phyloP scores from a whole-genome alignment of 371 early-diverging fungal species.

The Mucor lusitanicus region DNA sequence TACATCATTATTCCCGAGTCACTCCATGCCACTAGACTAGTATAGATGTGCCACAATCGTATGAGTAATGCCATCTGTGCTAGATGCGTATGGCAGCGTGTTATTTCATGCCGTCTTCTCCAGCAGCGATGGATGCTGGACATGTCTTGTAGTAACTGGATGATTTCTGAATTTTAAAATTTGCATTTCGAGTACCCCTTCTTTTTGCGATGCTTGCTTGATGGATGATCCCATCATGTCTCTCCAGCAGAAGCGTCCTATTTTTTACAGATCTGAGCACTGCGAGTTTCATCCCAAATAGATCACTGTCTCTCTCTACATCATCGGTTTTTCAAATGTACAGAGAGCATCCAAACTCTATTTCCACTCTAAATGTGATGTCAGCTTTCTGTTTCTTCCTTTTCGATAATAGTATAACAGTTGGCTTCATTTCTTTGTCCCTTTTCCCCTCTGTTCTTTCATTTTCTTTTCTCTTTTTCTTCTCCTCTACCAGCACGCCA shows the following conservation, averaged over 20 bases:
- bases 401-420: not conserved
- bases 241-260: not conserved
- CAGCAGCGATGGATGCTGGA: too few species aligned
- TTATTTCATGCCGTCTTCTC: too few species aligned
- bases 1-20: not conserved
- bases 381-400: not conserved
- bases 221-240: not conserved
- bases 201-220: not conserved
- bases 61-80: too few species aligned
- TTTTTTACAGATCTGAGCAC: not conserved
- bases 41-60: too few species aligned
- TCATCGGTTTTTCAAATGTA: not conserved
- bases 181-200: not conserved
- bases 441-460: constrained; percentile 5
- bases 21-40: not conserved
- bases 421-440: not conserved
- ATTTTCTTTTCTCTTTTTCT: constrained; percentile 2
- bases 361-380: constrained; percentile 5
- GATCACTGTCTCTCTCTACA: not conserved
- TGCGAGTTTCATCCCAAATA: not conserved
- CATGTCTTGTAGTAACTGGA: not conserved
- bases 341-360: not conserved
- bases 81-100: too few species aligned
- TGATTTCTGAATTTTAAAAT: not conserved
- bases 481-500: not conserved